A percentile compares a stretch with the other conserved stretches of the same genome.
These are phyloP conservation scores for Saururus chinensis DNA, from an alignment of 164 flowering plant species.

Conservation along the genomic window DNA sequence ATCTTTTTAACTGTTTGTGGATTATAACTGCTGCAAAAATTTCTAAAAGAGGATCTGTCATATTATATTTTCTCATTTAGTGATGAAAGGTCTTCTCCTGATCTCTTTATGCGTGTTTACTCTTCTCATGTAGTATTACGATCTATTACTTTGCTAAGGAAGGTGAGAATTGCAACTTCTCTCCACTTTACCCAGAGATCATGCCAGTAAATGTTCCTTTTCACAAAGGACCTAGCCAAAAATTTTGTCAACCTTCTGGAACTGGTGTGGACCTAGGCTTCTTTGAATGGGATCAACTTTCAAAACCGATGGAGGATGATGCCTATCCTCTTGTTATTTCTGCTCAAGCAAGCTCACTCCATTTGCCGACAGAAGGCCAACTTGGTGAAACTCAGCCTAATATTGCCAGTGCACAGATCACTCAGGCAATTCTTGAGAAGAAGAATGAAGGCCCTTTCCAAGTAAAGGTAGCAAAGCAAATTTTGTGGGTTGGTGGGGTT, in stretches of 20 bases:
- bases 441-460: conserved; percentile 36
- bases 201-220: conserved; percentile 48
- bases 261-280: conserved; percentile 76
- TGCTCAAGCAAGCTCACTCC: conserved; percentile 38
- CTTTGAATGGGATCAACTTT: conserved; percentile 61
- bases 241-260: conserved; percentile 66
- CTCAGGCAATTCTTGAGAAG: conserved; percentile 69
- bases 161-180: conserved; percentile 44
- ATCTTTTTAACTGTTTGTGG: background rate
- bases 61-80: background rate
- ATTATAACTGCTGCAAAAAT: background rate
- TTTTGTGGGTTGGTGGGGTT: conserved; percentile 63
- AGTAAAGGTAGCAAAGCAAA: conserved; percentile 61
- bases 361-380: conserved; percentile 16
- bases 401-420: conserved; percentile 52
- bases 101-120: background rate
- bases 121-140: conserved; percentile 44
- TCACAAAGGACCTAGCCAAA: conserved; percentile 58
- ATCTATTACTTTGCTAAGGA: conserved; percentile 79
- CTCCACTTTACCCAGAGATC: conserved; percentile 55
- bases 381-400: conserved; percentile 18
- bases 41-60: background rate
- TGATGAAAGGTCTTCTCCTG: background rate
- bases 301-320: conserved; percentile 63
- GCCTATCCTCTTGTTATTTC: conserved; percentile 78